phyloP scores from a whole-genome alignment of 2,329 filamentous ascomycete genomes.

The Fusarium foetens region DNA sequence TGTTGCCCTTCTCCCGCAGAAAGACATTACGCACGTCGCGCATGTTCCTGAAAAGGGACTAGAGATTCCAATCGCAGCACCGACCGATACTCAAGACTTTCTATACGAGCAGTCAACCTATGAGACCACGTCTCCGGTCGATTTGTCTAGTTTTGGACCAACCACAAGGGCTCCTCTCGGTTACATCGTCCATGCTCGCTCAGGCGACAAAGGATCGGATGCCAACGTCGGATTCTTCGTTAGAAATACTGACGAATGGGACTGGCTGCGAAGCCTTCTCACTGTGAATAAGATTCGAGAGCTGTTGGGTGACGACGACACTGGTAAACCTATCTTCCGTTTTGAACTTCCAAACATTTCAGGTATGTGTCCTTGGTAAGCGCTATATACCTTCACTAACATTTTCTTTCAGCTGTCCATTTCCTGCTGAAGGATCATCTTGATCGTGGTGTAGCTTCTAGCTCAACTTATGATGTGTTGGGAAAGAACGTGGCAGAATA shows the following conservation, averaged over 20 bases:
- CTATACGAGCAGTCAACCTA: too few species aligned
- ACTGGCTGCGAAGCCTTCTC: background rate
- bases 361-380: background rate
- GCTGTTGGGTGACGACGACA: background rate
- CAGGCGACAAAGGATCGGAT: background rate
- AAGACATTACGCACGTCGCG: background rate
- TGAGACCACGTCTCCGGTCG: too few species aligned
- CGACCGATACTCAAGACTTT: too few species aligned
- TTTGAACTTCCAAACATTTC: background rate
- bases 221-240: conserved; percentile 4
- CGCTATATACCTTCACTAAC: too few species aligned
- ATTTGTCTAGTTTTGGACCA: background rate
- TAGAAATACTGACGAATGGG: background rate
- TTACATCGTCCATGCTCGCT: background rate
- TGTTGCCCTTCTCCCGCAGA: background rate
- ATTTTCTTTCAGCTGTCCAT: background rate
- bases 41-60: background rate
- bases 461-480: background rate
- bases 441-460: background rate
- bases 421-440: background rate
- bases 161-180: background rate
- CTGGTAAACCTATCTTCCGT: background rate
- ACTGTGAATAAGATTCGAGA: background rate
- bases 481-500: background rate
- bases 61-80: too few species aligned